phyloP scores from a whole-genome alignment of 495 filamentous ascomycete species.

The Physcia stellaris region DNA sequence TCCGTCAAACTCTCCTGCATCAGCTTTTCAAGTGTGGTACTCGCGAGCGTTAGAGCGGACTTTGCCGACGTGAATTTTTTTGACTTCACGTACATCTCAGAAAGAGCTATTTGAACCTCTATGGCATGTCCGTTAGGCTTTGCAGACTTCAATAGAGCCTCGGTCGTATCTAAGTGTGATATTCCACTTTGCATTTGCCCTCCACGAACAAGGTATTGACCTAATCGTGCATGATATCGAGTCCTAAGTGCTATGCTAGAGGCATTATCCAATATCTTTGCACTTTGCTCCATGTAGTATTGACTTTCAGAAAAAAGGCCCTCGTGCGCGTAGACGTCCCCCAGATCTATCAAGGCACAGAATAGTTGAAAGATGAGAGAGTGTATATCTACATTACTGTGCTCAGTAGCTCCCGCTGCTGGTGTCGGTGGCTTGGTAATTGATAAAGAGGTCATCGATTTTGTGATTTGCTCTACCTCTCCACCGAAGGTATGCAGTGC shows the following conservation, averaged over 20 bases:
- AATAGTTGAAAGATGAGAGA: conserved; percentile 58
- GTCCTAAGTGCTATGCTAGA: conserved; percentile 41
- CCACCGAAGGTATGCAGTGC: not conserved
- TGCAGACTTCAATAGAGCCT: too few species aligned
- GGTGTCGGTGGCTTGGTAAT: not conserved
- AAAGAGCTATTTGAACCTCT: too few species aligned
- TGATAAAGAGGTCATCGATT: conserved; percentile 5
- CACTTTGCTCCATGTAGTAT: conserved; percentile 77
- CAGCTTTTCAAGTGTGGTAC: too few species aligned
- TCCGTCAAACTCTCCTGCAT: too few species aligned
- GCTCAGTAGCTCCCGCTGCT: not conserved
- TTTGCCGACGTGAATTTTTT: too few species aligned
- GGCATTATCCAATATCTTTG: conserved; percentile 60
- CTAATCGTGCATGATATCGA: conserved; percentile 3
- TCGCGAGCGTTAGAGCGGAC: too few species aligned
- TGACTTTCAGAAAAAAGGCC: conserved; percentile 80
- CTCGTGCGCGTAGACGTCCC: conserved; percentile 61
- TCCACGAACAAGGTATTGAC: conserved; percentile 3
- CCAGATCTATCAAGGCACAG: conserved; percentile 53
- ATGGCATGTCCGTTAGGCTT: too few species aligned
- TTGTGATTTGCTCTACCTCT: conserved; percentile 1
- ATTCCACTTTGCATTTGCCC: too few species aligned
- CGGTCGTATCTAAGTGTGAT: too few species aligned
- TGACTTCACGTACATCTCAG: too few species aligned
- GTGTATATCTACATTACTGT: conserved; percentile 14